phyloP scores from a whole-genome alignment of 2,329 filamentous ascomycete species.

The Calycina herbarum region DNA sequence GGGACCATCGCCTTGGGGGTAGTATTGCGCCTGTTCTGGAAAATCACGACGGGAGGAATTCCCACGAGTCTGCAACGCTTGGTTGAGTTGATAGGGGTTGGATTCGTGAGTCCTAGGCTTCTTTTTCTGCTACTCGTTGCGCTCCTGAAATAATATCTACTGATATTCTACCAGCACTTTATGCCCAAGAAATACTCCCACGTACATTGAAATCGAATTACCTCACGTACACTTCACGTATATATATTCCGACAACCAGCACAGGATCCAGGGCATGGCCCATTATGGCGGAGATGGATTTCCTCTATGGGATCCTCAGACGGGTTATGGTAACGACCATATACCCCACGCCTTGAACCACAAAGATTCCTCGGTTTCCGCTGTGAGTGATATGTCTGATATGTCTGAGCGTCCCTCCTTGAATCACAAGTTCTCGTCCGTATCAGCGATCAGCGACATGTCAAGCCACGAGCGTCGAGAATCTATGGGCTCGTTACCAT shows the following conservation, averaged over 20 bases:
- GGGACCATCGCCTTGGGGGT: neutral
- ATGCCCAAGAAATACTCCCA: neutral
- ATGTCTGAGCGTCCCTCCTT: slow-evolving; percentile 14
- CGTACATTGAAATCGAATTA: neutral
- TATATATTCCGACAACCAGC: neutral
- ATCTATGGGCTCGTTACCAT: slow-evolving; percentile 27
- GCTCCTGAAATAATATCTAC: neutral
- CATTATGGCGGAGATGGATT: slow-evolving; percentile 25
- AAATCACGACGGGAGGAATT: neutral
- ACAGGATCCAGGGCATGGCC: slow-evolving; percentile 23
- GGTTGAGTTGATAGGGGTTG: neutral
- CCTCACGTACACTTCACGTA: neutral
- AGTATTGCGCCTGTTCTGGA: neutral
- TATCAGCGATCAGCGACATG: slow-evolving; percentile 25
- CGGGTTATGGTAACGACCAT: slow-evolving; percentile 9
- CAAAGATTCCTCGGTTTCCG: slow-evolving; percentile 13
- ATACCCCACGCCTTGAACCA: slow-evolving; percentile 12
- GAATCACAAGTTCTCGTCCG: slow-evolving; percentile 22
- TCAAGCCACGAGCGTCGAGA: slow-evolving; percentile 18
- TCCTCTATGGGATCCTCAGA: slow-evolving; percentile 23
- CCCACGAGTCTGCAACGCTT: neutral
- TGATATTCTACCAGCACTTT: neutral
- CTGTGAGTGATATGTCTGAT: slow-evolving; percentile 11
- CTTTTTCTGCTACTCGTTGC: neutral
- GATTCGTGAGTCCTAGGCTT: neutral